phyloP scores from a whole-genome alignment of 2,329 filamentous ascomycete genomes.

The Colletotrichum nymphaeae region DNA sequence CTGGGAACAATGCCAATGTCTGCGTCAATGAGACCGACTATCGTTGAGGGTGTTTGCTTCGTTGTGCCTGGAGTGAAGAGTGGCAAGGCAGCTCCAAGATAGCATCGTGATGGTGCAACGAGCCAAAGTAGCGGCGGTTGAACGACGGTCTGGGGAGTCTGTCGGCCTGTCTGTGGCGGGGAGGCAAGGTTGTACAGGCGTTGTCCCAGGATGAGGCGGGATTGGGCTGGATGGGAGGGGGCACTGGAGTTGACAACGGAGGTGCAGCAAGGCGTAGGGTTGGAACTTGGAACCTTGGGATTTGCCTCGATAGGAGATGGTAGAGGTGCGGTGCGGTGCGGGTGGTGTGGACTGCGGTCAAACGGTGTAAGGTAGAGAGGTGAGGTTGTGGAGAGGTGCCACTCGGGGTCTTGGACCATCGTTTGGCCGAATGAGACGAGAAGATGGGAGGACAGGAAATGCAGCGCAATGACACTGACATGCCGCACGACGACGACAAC shows the following conservation, averaged over 20 bases:
- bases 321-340: neutral
- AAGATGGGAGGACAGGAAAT: too few species aligned
- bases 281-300: neutral
- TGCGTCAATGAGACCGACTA: neutral
- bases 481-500: too few species aligned
- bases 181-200: neutral
- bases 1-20: neutral
- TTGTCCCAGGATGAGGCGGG: neutral
- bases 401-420: too few species aligned
- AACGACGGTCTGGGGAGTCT: neutral
- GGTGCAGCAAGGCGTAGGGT: neutral
- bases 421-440: too few species aligned
- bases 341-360: too few species aligned
- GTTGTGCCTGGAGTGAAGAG: neutral
- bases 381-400: too few species aligned
- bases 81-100: neutral
- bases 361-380: neutral
- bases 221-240: neutral
- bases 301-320: neutral
- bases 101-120: neutral
- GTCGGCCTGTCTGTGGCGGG: neutral
- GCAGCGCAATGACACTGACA: too few species aligned
- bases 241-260: neutral
- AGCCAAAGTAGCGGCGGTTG: neutral
- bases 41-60: constrained; percentile 3